Conservation (phyloP, 2,329 filamentous ascomycete genomes). For the Pseudogymnoascus sp. region DNA sequence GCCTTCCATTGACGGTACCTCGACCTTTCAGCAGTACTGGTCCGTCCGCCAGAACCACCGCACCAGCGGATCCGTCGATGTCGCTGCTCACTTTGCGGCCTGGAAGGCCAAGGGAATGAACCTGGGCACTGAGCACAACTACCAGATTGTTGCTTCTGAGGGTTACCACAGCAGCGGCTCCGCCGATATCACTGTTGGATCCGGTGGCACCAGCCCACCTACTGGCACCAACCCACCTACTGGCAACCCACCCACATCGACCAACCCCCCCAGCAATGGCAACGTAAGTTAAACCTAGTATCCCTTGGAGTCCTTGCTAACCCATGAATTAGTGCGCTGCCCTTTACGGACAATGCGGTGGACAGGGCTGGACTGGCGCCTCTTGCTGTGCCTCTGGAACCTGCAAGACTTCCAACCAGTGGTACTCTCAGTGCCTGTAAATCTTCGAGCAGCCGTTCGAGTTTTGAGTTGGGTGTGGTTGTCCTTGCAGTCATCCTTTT, state of each 20-base stretch:
- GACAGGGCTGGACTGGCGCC: not conserved
- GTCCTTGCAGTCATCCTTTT: not conserved
- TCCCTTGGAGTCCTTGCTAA: not conserved
- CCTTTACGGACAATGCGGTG: not conserved
- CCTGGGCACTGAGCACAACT: conserved; percentile 39
- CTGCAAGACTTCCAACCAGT: not conserved
- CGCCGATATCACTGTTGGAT: conserved; percentile 34
- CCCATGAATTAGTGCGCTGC: not conserved
- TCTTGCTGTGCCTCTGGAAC: not conserved
- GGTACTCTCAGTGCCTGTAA: conserved; percentile 4
- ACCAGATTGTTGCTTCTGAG: conserved; percentile 48
- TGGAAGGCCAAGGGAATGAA: conserved; percentile 42
- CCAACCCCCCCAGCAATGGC: not conserved
- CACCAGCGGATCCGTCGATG: conserved; percentile 41
- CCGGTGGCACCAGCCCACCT: not conserved
- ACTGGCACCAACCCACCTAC: not conserved
- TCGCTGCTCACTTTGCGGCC: conserved; percentile 43
- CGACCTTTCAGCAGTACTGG: conserved; percentile 47
- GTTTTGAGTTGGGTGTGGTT: not conserved
- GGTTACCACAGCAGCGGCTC: conserved; percentile 43
- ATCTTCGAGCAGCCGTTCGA: not conserved
- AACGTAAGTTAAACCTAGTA: not conserved
- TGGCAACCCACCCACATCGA: not conserved
- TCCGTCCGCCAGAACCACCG: conserved; percentile 43
- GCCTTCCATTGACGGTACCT: conserved; percentile 37